Conservation (phyloP, 495 filamentous ascomycete genomes). For the Aspergillus egyptiacus region DNA sequence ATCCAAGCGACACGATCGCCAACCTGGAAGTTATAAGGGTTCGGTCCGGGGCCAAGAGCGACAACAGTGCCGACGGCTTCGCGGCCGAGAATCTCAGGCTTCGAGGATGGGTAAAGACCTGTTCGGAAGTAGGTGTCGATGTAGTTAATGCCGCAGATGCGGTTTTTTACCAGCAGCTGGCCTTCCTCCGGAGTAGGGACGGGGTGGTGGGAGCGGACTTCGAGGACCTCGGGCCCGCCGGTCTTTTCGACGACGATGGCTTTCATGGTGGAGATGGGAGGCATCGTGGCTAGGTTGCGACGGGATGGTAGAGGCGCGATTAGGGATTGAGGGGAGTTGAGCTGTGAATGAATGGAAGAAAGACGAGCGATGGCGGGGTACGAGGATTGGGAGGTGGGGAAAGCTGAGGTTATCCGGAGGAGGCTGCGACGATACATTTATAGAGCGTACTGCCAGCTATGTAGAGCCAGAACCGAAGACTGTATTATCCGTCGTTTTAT, state of each 20-base stretch:
- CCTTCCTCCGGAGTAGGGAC: conserved; percentile 65
- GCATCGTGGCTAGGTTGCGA: conserved; percentile 28
- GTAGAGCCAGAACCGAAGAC: too few relatives aligned
- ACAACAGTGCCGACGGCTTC: conserved; percentile 68
- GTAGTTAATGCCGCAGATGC: conserved; percentile 81
- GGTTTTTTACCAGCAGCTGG: conserved; percentile 79
- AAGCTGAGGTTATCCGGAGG: neutral
- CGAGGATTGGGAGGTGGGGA: conserved; percentile 3
- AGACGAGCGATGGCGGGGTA: conserved; percentile 8
- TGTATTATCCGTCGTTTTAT: too few relatives aligned
- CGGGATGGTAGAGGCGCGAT: conserved; percentile 8
- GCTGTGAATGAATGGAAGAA: conserved; percentile 6
- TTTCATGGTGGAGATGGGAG: conserved; percentile 63
- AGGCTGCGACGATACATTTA: conserved; percentile 1
- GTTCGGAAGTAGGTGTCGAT: conserved; percentile 87
- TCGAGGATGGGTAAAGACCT: conserved; percentile 72
- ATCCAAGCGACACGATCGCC: conserved; percentile 69
- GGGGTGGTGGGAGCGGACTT: conserved; percentile 68
- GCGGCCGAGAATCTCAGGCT: conserved; percentile 76
- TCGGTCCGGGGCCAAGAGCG: conserved; percentile 43
- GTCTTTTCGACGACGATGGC: conserved; percentile 67
- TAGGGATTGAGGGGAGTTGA: neutral
- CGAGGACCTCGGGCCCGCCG: conserved; percentile 73
- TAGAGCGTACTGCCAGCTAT: neutral
- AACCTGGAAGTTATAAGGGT: conserved; percentile 44